Evolutionary conservation across 352 stramenopile genomes (phyloP), one percentile per base, ranked within the genome.

Genomic region (Thalassiosira oceanica): DNA sequence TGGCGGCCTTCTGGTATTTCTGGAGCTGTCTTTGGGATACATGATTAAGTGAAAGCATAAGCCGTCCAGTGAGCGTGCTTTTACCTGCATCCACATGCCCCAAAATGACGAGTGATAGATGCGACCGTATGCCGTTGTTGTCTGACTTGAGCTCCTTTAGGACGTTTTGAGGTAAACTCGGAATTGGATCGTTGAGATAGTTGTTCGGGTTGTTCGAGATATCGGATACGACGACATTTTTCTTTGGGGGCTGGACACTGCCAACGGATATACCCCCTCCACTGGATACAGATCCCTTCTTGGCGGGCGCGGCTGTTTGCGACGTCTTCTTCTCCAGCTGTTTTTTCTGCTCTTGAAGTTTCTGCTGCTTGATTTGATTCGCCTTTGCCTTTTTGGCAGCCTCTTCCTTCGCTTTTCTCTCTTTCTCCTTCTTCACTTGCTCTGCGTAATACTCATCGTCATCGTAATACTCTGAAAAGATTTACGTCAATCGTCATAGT

Each of bases 11-110:
- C 56, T 77, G 57, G 49, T 78, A 76, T 28, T 80, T 80, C 71
- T 68, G 56, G n/a, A 78, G 62, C 54, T 80, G 33, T 7, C 67
- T 55, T 54, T 65, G 18, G 33, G 66, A 70, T 31, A 90, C 66
- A 75, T 96, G 93, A 37, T 92, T 89, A 0, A 96, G 74, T 27
- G 94, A 85, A 63, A 95, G 93, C 11, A 98, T 84, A 69, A 98
- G 81, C 55, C 98, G 95, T 0, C 96, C 96, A 41, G 95, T 98
- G 61, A 98, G 91, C 0, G 96, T 98, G 39, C 92, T 97, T 86
- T 98, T 99, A 26, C 96, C 96, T 28, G 77, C 77, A 80, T 99
- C 96, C 10, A 99, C 96, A 63, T 99, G 96, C 11, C 96, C 96
- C 29, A 98, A 90, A 21, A 98, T 93, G 26, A 98, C 94, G 86